These are phyloP conservation scores for Botrytis deweyae DNA, from an alignment of 2,329 filamentous ascomycete genomes.

Conservation along the genomic window DNA sequence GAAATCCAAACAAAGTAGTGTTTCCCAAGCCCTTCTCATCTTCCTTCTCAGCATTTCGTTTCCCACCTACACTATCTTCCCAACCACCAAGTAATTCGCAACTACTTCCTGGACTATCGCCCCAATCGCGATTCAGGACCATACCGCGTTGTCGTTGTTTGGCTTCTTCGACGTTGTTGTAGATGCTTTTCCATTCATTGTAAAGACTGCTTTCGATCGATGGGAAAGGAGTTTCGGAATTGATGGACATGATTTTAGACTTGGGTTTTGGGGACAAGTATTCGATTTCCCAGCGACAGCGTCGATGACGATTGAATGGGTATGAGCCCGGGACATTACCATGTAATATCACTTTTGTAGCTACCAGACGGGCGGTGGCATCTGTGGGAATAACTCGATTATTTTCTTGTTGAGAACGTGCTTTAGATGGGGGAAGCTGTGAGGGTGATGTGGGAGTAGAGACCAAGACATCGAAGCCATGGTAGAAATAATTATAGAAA, in stretches of 20 bases:
- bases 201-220: conserved; percentile 68
- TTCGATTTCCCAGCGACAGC: conserved; percentile 79
- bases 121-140: conserved; percentile 89
- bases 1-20: conserved; percentile 90
- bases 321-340: conserved; percentile 95
- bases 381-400: conserved; percentile 32
- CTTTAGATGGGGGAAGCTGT: conserved; percentile 56
- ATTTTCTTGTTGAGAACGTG: conserved; percentile 26
- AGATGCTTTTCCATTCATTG: conserved; percentile 67
- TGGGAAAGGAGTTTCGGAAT: conserved; percentile 69
- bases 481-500: conserved; percentile 97
- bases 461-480: conserved; percentile 92
- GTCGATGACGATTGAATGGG: conserved; percentile 90
- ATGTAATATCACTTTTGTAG: conserved; percentile 89
- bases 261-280: conserved; percentile 49
- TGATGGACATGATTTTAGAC: conserved; percentile 39
- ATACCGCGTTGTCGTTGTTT: conserved; percentile 65
- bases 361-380: conserved; percentile 66
- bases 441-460: conserved; percentile 70
- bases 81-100: conserved; percentile 78
- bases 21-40: conserved; percentile 61
- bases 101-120: conserved; percentile 86
- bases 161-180: conserved; percentile 54
- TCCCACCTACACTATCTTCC: conserved; percentile 65
- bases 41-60: conserved; percentile 47